A percentile compares a stretch with the other conserved stretches of the same genome.
Conservation (phyloP, 306 rosid genomes). For the Ziziphus jujuba region DNA sequence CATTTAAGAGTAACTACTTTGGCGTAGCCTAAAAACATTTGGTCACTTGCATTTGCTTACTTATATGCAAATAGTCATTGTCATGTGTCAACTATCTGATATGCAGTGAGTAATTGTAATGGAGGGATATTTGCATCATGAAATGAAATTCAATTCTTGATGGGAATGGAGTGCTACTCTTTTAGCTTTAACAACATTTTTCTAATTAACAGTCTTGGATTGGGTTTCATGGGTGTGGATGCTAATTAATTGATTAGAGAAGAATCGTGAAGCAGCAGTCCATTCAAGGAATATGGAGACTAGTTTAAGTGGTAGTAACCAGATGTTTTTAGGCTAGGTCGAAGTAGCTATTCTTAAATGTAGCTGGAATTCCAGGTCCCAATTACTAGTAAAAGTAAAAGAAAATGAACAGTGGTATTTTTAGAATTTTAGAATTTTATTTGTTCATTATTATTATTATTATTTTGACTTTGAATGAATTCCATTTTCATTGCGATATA, state of each 20-base stretch:
- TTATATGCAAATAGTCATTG: too few relatives aligned
- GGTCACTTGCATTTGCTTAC: too few relatives aligned
- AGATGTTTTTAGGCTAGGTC: too few relatives aligned
- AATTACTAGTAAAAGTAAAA: too few relatives aligned
- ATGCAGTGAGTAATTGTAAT: too few relatives aligned
- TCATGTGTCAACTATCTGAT: too few relatives aligned
- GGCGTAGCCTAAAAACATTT: too few relatives aligned
- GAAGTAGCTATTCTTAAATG: background rate
- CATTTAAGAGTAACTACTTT: too few relatives aligned
- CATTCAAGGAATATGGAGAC: too few relatives aligned
- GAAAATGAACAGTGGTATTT: background rate
- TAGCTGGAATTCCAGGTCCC: background rate
- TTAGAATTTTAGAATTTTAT: too few relatives aligned
- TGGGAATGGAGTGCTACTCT: background rate
- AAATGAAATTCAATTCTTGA: background rate
- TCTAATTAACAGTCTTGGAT: background rate
- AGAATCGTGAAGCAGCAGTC: background rate
- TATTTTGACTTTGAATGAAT: background rate
- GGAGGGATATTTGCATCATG: too few relatives aligned
- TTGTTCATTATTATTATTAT: background rate
- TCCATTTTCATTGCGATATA: background rate
- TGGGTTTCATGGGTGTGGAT: background rate
- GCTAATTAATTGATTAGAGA: background rate
- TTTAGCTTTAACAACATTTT: background rate
- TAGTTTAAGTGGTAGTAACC: too few relatives aligned